Conservation (phyloP, 352 stramenopile species). For the Pythium phragmitis region DNA sequence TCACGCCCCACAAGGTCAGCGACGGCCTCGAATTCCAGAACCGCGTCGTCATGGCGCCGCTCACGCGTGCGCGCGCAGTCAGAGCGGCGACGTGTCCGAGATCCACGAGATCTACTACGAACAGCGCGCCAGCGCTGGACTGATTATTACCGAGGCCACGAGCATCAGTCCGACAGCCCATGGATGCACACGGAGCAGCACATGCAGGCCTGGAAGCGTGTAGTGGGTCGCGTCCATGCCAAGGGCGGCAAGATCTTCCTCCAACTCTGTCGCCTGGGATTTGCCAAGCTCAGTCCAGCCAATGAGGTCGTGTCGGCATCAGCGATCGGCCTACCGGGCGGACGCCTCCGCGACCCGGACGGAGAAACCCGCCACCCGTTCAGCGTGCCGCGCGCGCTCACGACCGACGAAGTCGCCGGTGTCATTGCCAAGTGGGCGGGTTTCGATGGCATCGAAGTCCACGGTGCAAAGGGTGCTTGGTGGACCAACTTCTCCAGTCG, state of each 20-base stretch:
- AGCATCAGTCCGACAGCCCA: constrained; percentile 17
- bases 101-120: constrained; percentile 36
- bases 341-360: no score
- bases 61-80: constrained; percentile 30
- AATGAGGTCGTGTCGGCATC: no score
- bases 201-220: no score
- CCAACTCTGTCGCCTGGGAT: no score
- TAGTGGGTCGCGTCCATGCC: no score
- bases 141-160: constrained; percentile 47
- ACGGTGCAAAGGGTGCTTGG: constrained; percentile 85
- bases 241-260: no score
- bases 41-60: constrained; percentile 41
- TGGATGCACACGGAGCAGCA: no score
- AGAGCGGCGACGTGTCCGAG: constrained; percentile 7
- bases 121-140: constrained; percentile 34
- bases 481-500: constrained; percentile 78
- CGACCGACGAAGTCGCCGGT: constrained; percentile 50
- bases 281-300: no score
- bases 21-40: constrained; percentile 26
- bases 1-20: not conserved
- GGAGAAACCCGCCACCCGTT: no score
- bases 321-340: no score
- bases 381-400: constrained; percentile 45
- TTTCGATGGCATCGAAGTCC: constrained; percentile 41
- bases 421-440: constrained; percentile 42